Conservation (phyloP, 257 asterid genomes). For the Cinchona pubescens region DNA sequence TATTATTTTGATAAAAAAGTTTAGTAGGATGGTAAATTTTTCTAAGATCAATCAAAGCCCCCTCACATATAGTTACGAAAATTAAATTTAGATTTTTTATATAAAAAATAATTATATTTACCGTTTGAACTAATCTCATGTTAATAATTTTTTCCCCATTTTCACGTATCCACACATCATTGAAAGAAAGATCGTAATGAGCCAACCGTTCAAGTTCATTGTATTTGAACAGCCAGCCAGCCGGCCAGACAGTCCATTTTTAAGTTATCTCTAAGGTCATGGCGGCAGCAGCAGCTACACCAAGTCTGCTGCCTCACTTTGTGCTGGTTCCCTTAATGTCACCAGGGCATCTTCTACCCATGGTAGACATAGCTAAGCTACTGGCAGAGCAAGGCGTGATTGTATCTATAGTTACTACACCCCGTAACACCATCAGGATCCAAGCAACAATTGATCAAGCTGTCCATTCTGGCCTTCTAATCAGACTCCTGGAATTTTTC, state of each 20-base stretch:
- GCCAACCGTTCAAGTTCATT: neutral
- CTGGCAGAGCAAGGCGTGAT: constrained; percentile 36
- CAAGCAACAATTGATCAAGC: constrained; percentile 26
- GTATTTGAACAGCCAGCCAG: too few species aligned
- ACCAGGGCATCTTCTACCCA: constrained; percentile 77
- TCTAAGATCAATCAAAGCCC: too few species aligned
- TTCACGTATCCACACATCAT: too few species aligned
- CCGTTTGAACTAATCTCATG: too few species aligned
- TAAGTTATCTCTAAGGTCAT: neutral
- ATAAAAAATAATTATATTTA: too few species aligned
- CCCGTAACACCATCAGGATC: constrained; percentile 36
- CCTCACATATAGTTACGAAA: too few species aligned
- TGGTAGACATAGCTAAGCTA: constrained; percentile 70
- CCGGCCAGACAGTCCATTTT: neutral
- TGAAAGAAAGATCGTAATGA: too few species aligned
- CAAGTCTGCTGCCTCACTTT: constrained; percentile 35
- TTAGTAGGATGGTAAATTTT: too few species aligned
- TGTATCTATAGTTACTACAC: constrained; percentile 43
- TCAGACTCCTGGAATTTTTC: constrained; percentile 30
- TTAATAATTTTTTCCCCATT: too few species aligned
- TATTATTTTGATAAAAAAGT: too few species aligned
- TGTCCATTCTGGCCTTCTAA: constrained; percentile 32
- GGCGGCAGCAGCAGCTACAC: constrained; percentile 25
- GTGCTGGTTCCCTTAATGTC: constrained; percentile 65
- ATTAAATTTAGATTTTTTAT: too few species aligned